phyloP scores from a whole-genome alignment of 371 early-diverging fungal genomes.

The Apophysomyces variabilis region DNA sequence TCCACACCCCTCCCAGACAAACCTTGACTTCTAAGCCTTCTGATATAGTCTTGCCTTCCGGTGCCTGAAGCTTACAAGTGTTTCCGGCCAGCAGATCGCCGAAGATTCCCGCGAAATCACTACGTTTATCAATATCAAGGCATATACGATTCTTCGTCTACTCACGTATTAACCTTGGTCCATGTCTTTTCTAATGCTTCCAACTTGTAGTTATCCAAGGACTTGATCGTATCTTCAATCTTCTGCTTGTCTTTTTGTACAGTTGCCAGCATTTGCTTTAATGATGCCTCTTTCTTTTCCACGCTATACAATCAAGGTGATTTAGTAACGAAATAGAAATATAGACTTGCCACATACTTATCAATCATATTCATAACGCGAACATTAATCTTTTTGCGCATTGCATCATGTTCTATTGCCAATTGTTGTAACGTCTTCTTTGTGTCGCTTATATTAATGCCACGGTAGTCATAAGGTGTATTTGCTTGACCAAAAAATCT shows the following conservation, averaged over 20 bases:
- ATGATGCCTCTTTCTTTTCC: slow-evolving; percentile 85
- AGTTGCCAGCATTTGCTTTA: slow-evolving; percentile 88
- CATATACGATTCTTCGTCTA: background rate
- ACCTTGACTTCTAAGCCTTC: slow-evolving; percentile 96
- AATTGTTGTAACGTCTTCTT: slow-evolving; percentile 75
- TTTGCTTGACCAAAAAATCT: slow-evolving; percentile 79
- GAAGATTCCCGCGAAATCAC: slow-evolving; percentile 96
- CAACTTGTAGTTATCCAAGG: slow-evolving; percentile 88
- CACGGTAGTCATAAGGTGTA: slow-evolving; percentile 82
- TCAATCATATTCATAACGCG: slow-evolving; percentile 97
- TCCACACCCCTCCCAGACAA: slow-evolving; percentile 97
- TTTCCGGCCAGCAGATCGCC: slow-evolving; percentile 93
- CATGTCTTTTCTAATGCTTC: slow-evolving; percentile 92
- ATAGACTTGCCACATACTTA: slow-evolving; percentile 50
- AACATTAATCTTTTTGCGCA: slow-evolving; percentile 89
- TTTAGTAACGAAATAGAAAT: background rate
- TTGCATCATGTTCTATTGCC: slow-evolving; percentile 70
- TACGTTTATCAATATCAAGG: slow-evolving; percentile 10
- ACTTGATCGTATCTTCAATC: slow-evolving; percentile 91
- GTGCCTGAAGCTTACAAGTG: slow-evolving; percentile 85
- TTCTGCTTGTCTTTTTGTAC: slow-evolving; percentile 93
- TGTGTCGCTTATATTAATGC: slow-evolving; percentile 71
- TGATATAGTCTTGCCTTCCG: slow-evolving; percentile 81
- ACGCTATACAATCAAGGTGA: slow-evolving; percentile 48
- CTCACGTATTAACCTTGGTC: slow-evolving; percentile 85